Base-by-base conservation (phyloP, 495 filamentous ascomycete species). In the Trichoderma reesei region DNA sequence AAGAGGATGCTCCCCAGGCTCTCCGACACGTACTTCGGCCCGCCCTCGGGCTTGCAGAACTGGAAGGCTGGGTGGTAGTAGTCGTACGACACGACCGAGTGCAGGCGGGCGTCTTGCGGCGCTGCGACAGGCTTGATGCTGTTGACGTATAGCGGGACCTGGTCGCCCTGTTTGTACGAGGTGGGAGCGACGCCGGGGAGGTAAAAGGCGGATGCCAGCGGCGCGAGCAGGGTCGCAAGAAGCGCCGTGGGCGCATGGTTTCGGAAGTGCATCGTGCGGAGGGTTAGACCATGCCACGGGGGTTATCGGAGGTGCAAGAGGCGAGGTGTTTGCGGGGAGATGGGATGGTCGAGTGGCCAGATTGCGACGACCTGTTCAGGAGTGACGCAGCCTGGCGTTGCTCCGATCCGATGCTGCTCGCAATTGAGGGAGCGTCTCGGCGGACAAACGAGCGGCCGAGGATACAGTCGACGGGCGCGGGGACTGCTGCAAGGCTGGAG, bases 1-100 rank as follows among this genome's bases (percentile, higher is more conserved):
- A 98, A 98, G 31, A 98, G 72, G 68, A 98, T 98, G 76, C 92
- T 96, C 5, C 94, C 94, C 64, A 98, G 74, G 41, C 91, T 96
- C 77, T 96, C 92, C 41, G 88, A 85, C 2, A 92, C 84, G 75
- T 86, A 79, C 69, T 89, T 75, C 1, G 89, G 84, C 18, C 89
- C 90, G 59, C 80, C 85, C 66, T 87, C 79, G 1, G 93, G 94
- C 51, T 78, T 77, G 76, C 94, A 98, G 77, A 96, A 96, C 65
- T 86, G 85, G 75, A 98, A 95, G 1, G 81, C 81, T 20, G 84
- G 83, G 68, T 93, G 86, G 73, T 98, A 98, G 81, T 98, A 97
- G 77, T 97, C 93, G 78, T 88, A 97, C 6, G 92, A 87, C 68
- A 96, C 83, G 59, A 96, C 88, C n/a, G 92, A 96, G 71, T 87